Base-by-base conservation (phyloP, 257 asterid species). In the Solanum chaucha region DNA sequence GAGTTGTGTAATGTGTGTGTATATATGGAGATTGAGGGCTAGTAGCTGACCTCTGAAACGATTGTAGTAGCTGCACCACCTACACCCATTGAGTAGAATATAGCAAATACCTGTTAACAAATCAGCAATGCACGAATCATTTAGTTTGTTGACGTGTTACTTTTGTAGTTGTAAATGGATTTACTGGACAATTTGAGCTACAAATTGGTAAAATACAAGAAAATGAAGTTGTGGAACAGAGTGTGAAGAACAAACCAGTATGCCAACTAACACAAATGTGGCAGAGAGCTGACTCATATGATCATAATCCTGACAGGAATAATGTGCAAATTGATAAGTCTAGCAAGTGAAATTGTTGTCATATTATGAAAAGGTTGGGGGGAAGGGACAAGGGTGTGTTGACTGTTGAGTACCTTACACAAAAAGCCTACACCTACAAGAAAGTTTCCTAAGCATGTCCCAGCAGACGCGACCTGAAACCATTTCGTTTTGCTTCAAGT, bases 71-170 rank as follows among this genome's bases (percentile, higher is more conserved):
- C 93, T 84, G 94, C 93, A 67, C 95, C 94, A 65, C 92, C 98
- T 95, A 95, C 91, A 75, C 98, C 98, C 20, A 93, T 94, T 15
- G 97, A 92, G 86, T 90, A 92, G 10, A 85, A 88, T 87, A 93
- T 81, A 9, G 83, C 28, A 61, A 85, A 89, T 55, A 90, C 68
- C 91, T 90, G 86, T n/a, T 75, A 36, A 44, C 68, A 32, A 9
- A 86, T 75, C 59, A 34, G 64, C 1, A 40, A 75, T 38, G 12
- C 34, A 24, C 17, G 35, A 40, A 40, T 40, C 82, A 73, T 73
- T 73, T 36, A 26, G 65, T 55, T 55, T 55, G 65, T 19, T 55
- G 10, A 19, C 24, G 65, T 55, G 65, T 19, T 55, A 55, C 59
- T 22, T 74, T n/a, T 38, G 26, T 74, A 36, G 58, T 38, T n/a